These are phyloP conservation scores for Fusarium equiseti DNA, from an alignment of 2,329 filamentous ascomycete genomes.

Conservation along the genomic window DNA sequence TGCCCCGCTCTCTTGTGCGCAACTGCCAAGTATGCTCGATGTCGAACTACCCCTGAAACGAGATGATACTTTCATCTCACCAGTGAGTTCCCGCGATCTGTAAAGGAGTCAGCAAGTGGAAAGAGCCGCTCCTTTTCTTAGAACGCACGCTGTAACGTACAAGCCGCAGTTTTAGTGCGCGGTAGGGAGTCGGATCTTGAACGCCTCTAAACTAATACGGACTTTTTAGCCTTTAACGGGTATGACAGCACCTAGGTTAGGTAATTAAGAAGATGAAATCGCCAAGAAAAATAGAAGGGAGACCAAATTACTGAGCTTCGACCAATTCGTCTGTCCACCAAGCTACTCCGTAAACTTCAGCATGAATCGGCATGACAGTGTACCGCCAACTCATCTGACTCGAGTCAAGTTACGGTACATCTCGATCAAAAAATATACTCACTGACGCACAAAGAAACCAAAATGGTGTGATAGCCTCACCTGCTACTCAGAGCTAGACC, in stretches of 20 bases:
- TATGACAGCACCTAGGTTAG: neutral
- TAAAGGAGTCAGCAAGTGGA: slow-evolving; percentile 7
- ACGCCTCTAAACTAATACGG: slow-evolving; percentile 3
- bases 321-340: neutral
- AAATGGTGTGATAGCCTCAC: slow-evolving; percentile 30
- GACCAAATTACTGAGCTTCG: neutral
- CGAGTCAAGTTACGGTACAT: slow-evolving; percentile 5
- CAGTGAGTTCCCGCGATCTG: slow-evolving; percentile 20
- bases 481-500: slow-evolving; percentile 13
- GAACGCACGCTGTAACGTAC: slow-evolving; percentile 17
- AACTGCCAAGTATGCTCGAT: slow-evolving; percentile 20
- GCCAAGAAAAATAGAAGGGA: slow-evolving; percentile 25
- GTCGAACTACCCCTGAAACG: slow-evolving; percentile 33
- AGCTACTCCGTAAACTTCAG: neutral
- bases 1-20: slow-evolving; percentile 8
- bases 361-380: neutral
- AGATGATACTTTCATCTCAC: slow-evolving; percentile 12
- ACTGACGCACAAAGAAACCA: neutral
- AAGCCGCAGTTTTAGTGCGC: slow-evolving; percentile 23
- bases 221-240: neutral
- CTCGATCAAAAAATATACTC: slow-evolving; percentile 3
- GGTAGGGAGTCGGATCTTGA: slow-evolving; percentile 1
- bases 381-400: neutral
- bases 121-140: slow-evolving; percentile 23
- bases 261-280: neutral